Evolutionary conservation across 2,329 filamentous ascomycete species (phyloP).

Genomic region (Cyclaneusma minus): DNA sequence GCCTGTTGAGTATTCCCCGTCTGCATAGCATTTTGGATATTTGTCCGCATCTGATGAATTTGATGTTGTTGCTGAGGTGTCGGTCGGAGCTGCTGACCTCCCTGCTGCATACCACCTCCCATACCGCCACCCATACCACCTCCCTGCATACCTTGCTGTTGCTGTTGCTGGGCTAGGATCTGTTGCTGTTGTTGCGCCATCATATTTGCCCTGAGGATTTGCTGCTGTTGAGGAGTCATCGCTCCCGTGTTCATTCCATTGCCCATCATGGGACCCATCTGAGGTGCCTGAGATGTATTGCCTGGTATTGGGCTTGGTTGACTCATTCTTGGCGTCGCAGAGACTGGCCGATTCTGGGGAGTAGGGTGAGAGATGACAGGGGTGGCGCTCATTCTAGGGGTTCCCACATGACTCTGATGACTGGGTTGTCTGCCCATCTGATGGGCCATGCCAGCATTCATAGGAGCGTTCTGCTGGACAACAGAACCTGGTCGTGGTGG

Average conservation of each 20-base stretch:
- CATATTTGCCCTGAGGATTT: slow-evolving; percentile 11
- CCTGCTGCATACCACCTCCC: too few species aligned
- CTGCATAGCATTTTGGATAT: slow-evolving; percentile 19
- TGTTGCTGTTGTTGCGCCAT: slow-evolving; percentile 11
- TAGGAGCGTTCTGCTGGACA: slow-evolving; percentile 37
- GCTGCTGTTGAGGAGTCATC: slow-evolving; percentile 18
- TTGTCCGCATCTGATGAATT: slow-evolving; percentile 24
- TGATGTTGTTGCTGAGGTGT: slow-evolving; percentile 8
- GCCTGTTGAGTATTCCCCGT: slow-evolving; percentile 18
- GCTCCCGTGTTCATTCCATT: slow-evolving; percentile 19
- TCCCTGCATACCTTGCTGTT: slow-evolving; percentile 27
- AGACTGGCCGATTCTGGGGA: slow-evolving; percentile 35
- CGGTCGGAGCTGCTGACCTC: slow-evolving; percentile 18
- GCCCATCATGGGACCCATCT: slow-evolving; percentile 39
- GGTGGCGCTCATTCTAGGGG: slow-evolving; percentile 45
- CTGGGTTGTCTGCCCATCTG: slow-evolving; percentile 49
- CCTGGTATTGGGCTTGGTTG: slow-evolving; percentile 46
- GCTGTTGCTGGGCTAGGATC: slow-evolving; percentile 17
- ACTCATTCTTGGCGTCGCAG: slow-evolving; percentile 43
- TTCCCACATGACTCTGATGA: slow-evolving; percentile 52
- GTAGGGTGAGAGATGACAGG: slow-evolving; percentile 45
- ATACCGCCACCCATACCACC: too few species aligned
- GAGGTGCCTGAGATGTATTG: slow-evolving; percentile 41
- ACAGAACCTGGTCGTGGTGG: slow-evolving; percentile 52
- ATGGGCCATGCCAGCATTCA: slow-evolving; percentile 43